Base-by-base conservation (phyloP, 1,139 yeast species). In the Saccharomyces uvarum region DNA sequence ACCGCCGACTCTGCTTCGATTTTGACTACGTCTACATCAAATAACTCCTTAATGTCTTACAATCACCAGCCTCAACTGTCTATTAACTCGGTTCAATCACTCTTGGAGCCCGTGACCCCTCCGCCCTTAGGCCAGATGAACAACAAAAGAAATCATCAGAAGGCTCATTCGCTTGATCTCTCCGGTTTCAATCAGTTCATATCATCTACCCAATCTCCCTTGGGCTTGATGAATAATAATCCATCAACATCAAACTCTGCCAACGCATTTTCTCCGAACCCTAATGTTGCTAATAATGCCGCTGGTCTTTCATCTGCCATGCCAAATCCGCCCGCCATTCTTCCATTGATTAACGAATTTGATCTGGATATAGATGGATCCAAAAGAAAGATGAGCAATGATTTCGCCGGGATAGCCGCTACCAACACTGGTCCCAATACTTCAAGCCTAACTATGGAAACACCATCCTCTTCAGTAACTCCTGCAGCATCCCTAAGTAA, bases 51-150 rank as follows among this genome's bases (percentile, higher is more conserved):
- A n/a, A 58, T 59, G 61, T 56, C 55, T 11, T 60, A 61, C 50
- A 61, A 63, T 29, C 71, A 66, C 55, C 70, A 67, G 52, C 69
- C 67, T 28, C 70, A 67, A 54, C 55, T 66, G 51, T 68, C 84
- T 70, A 63, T 71, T 63, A 59, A 66, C 59, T 63, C 75, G 48
- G 59, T 66, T 24, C 66, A 67, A 70, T 75, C 64, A 64, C 61
- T 53, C 71, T 70, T 49, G 73, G 80, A 32, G 75, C 81, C 71
- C 13, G 62, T 61, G 24, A 63, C 72, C 14, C 70, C 73, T 28
- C 70, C 73, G 31, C 65, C 68, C 9, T 51, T 68, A 51, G 66
- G 67, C 46, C 69, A 66, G 53, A 64, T 66, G 69, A 67, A 63
- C 54, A 61, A 61, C 49, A 66, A 63, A 51, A 62, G 60, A 51